phyloP scores from a whole-genome alignment of 352 stramenopile species.

The Globisporangium radiosum region DNA sequence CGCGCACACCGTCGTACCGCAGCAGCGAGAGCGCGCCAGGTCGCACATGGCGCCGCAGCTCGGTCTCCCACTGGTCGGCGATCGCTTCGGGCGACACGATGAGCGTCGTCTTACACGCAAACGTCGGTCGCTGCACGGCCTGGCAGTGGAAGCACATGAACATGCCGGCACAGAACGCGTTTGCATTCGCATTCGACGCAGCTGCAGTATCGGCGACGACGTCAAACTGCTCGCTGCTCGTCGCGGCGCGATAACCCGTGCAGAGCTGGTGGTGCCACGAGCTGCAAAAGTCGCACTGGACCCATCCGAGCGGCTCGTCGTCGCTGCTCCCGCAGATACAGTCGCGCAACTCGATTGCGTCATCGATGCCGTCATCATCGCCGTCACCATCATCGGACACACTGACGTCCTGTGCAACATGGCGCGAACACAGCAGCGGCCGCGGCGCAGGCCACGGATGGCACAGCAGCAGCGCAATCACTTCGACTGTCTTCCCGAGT shows the following conservation, averaged over 20 bases:
- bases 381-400: not conserved
- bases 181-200: not conserved
- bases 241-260: slow-evolving; percentile 24
- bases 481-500: slow-evolving; percentile 82
- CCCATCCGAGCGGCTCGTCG: slow-evolving; percentile 30
- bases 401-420: slow-evolving; percentile 1
- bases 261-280: slow-evolving; percentile 65
- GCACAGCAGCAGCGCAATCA: slow-evolving; percentile 52
- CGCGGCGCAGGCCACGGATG: slow-evolving; percentile 17
- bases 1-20: slow-evolving; percentile 49
- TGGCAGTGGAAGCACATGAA: slow-evolving; percentile 74
- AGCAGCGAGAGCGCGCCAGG: slow-evolving; percentile 39
- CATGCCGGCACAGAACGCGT: slow-evolving; percentile 8
- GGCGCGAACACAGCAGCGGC: slow-evolving; percentile 45
- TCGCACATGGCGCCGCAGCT: slow-evolving; percentile 80
- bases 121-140: slow-evolving; percentile 23
- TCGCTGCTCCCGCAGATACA: slow-evolving; percentile 54
- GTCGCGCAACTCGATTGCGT: slow-evolving; percentile 3
- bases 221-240: not conserved
- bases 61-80: slow-evolving; percentile 84
- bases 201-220: not conserved
- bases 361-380: not conserved
- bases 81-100: slow-evolving; percentile 91
- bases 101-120: slow-evolving; percentile 77
- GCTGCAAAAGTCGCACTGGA: slow-evolving; percentile 44